Percentiles rank a stretch among this genome's conserved stretches.
phyloP scores from a whole-genome alignment of 345 rosid genomes.

The Aurinia saxatilis region DNA sequence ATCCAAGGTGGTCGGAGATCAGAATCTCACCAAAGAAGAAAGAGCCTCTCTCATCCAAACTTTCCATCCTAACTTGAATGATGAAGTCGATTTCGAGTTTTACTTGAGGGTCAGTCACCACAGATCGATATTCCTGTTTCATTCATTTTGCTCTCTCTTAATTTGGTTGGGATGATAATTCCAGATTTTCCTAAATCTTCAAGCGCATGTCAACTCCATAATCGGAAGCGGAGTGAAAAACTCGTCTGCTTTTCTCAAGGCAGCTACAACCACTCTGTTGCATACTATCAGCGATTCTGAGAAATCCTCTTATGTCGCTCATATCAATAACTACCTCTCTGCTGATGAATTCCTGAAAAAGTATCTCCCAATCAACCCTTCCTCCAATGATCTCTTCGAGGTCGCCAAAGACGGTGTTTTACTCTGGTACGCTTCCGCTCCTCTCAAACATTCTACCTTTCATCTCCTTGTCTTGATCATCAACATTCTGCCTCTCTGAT shows the following conservation, averaged over 20 bases:
- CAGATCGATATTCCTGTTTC: not conserved
- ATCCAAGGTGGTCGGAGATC: slow-evolving; percentile 70
- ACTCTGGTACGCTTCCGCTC: slow-evolving; percentile 53
- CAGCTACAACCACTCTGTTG: slow-evolving; percentile 86
- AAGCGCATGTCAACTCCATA: slow-evolving; percentile 73
- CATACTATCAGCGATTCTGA: slow-evolving; percentile 96
- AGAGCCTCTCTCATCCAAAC: slow-evolving; percentile 59
- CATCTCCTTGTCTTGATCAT: not conserved
- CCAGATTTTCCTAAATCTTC: slow-evolving; percentile 82
- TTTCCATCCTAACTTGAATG: slow-evolving; percentile 51
- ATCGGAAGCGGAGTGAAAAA: slow-evolving; percentile 72
- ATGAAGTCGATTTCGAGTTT: slow-evolving; percentile 94
- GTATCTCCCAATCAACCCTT: slow-evolving; percentile 73
- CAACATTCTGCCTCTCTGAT: slow-evolving; percentile 4
- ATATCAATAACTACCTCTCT: slow-evolving; percentile 82
- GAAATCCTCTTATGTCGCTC: slow-evolving; percentile 85
- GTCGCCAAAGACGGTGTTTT: slow-evolving; percentile 90
- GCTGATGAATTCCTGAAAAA: slow-evolving; percentile 70
- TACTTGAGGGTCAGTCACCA: slow-evolving; percentile 55
- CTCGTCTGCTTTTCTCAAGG: slow-evolving; percentile 91
- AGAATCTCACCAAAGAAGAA: slow-evolving; percentile 67
- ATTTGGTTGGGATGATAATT: not conserved
- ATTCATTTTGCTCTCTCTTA: too few species aligned
- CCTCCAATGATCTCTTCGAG: slow-evolving; percentile 90
- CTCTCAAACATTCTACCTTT: not conserved